Base-by-base conservation (phyloP, 495 filamentous ascomycete genomes). In the Podospora sp. region DNA sequence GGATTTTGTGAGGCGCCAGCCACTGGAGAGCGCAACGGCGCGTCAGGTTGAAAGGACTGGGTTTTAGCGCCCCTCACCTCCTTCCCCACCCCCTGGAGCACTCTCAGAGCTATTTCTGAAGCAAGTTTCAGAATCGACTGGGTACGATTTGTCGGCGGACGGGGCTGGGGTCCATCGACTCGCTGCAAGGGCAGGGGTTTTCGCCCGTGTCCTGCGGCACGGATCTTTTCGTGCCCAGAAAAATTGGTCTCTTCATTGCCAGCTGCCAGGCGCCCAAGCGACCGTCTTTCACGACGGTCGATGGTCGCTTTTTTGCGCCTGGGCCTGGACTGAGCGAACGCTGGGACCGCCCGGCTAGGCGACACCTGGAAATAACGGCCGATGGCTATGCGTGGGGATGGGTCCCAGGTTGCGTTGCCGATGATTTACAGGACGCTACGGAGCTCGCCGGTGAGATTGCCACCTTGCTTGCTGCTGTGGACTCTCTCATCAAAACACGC, bases 81-180 rank as follows among this genome's bases (percentile, higher is more conserved):
- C 40, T 2, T 18, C 12, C 40, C 40, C 40, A 6, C 40, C 5
- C 40, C 51, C 63, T 66, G 14, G 25, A 50, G 12, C 27, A 8
- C 52, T 65, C 27, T 40, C 27, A 66, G 26, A 66, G 64, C 24
- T 60, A 66, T 59, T 66, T 60, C 64, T 66, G 64, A 66, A 66
- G 64, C 64, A 66, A 12, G 64, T 66, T 60, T 59, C 64, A 66
- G 64, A 66, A 27, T 66, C 21, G 64, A 60, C 64, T 53, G 56
- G 73, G 65, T 60, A 63, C 73, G 67, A 67, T 63, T 22, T 33
- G 58, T 61, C 51, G 50, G 57, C 56, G 61, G 18, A 22, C 66
- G 68, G 75, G 73, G 73, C 74, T 72, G 72, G 74, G 65, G 56
- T n/a, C 56, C 72, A 67, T 66, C 58, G 33, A 60, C 69, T 60